Base-by-base conservation (phyloP, 192 early-diverging fungal genomes). In the Nowakowskiella sp. region DNA sequence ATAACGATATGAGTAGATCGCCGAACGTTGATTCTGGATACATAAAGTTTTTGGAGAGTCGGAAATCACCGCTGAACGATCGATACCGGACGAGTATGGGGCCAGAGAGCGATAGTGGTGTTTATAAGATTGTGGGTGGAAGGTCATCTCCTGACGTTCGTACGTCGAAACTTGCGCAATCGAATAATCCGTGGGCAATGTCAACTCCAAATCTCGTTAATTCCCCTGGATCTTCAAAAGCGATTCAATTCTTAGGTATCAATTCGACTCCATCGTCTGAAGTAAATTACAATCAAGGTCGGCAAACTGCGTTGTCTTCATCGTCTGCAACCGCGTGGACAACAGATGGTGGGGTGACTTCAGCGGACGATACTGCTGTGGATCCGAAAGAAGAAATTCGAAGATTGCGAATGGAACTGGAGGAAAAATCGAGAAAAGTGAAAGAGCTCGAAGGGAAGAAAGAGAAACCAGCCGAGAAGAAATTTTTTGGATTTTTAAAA, bases 241-340 rank as follows among this genome's bases (percentile, higher is more conserved):
- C n/a, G n/a, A n/a, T n/a, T n/a, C n/a, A n/a, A n/a, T n/a, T n/a
- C n/a, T n/a, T n/a, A n/a, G n/a, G n/a, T n/a, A n/a, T n/a, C n/a
- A n/a, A n/a, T n/a, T n/a, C n/a, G n/a, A n/a, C n/a, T n/a, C n/a
- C n/a, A 39, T 39, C 36, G 19, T 13, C 19, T 13, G 19, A 13
- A 13, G 19, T 19, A 39, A 13, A 39, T 13, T 13, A 13, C 13
- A 39, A 19, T 39, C 13, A 19, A 39, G 36, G 36, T 39, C 36
- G 36, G 36, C 36, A 13, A 13, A 13, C 13, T 13, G 13, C 36
- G 36, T 39, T 19, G 36, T 13, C 36, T 13, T 13, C 19, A 39
- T 39, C 36, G 13, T 39, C 36, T 39, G 36, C 36, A 39, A 39
- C n/a, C n/a, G n/a, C n/a, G n/a, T n/a, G n/a, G n/a, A n/a, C n/a